Conservation (phyloP, 139 green algal genomes). For the Chlamydomonas applanata region DNA sequence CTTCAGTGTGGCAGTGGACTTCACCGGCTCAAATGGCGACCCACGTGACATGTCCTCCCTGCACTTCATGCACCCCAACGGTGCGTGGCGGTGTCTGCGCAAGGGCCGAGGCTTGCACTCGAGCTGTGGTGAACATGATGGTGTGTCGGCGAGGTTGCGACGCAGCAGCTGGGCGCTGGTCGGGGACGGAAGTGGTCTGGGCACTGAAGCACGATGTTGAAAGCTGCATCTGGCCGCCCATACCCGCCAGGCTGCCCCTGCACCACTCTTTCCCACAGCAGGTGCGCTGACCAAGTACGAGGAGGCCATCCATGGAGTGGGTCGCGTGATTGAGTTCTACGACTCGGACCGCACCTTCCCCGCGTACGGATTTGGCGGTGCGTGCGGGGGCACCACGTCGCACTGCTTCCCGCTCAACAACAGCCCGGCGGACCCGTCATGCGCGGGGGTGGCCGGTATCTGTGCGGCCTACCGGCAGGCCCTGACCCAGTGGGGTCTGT, state of each 20-base stretch:
- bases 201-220: too few species aligned
- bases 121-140: too few species aligned
- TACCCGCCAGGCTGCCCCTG: too few species aligned
- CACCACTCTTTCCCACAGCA: background rate
- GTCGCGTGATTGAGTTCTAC: constrained; percentile 44
- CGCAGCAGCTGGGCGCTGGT: too few species aligned
- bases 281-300: constrained; percentile 42
- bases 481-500: constrained; percentile 32
- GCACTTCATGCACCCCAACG: constrained; percentile 28
- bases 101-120: too few species aligned
- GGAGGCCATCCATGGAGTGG: constrained; percentile 42
- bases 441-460: too few species aligned
- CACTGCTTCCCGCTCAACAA: constrained; percentile 49
- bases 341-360: constrained; percentile 45
- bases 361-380: constrained; percentile 45
- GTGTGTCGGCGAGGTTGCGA: too few species aligned
- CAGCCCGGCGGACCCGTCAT: background rate
- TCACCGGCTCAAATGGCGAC: constrained; percentile 46
- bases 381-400: constrained; percentile 10
- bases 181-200: too few species aligned
- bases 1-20: constrained; percentile 53
- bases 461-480: constrained; percentile 17
- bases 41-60: constrained; percentile 26
- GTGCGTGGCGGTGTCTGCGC: too few species aligned
- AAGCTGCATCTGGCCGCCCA: too few species aligned